Base-by-base conservation (phyloP, 768 basidiomycete species). In the Termitomyces eurrhizus region DNA sequence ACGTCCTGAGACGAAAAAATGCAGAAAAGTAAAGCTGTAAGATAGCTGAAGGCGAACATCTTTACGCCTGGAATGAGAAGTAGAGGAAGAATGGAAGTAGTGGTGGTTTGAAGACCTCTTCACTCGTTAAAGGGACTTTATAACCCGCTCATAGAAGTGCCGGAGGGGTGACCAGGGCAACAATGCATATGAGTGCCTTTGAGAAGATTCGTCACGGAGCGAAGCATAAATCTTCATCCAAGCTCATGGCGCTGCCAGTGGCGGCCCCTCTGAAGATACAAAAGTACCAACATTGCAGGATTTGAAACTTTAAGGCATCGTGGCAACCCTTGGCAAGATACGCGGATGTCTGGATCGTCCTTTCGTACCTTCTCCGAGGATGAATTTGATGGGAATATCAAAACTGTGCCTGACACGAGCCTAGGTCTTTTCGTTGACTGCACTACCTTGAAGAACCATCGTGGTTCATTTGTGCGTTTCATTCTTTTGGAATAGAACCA, bases 271-370 rank as follows among this genome's bases (percentile, higher is more conserved):
- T 21, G 37, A 37, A 59, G 26, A 29, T 33, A 59, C 53, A 56
- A 51, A 49, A 32, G 26, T 32, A 29, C 12, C 46, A 39, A 50
- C 35, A 33, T 51, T 57, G 57, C 36, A 52, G 56, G 37, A 18
- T 26, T 45, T 54, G 56, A 26, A 33, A 51, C 14, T 57, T 24
- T n/a, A n/a, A 26, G 58, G 36, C 32, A 37, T 50, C 50, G 41
- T 52, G 60, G 42, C 41, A 37, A 29, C 45, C 51, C 44, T 48
- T 49, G 24, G 37, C 59, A 57, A 65, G 66, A 69, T 71, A 69
- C 69, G 70, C 68, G 70, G 71, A 67, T 61, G 64, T 62, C 58
- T 63, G 48, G 29, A 64, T 59, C 57, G 64, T 55, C 42, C 21
- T 50, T 45, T 45, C 24, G 18, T 48, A 18, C n/a, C 44, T 57